Evolutionary conservation across 2,329 filamentous ascomycete species (phyloP).

Genomic region (Colletotrichum truncatum): DNA sequence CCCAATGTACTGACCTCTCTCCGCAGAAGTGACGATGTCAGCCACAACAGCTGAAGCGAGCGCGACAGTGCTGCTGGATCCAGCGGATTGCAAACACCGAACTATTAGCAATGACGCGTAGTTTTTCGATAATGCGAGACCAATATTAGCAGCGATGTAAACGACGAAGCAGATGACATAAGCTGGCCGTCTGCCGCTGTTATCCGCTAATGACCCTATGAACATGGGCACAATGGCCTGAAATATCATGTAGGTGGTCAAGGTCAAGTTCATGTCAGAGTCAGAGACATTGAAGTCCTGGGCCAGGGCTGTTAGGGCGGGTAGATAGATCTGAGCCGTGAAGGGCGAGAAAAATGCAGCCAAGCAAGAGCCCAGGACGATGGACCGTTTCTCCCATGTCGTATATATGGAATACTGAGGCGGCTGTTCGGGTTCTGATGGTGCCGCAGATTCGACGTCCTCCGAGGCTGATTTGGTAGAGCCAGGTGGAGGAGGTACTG

Average conservation of each 20-base stretch:
- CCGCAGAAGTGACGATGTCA: slow-evolving; percentile 67
- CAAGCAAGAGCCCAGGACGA: slow-evolving; percentile 49
- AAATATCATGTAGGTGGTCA: slow-evolving; percentile 67
- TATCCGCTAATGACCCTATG: slow-evolving; percentile 55
- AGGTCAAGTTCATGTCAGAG: slow-evolving; percentile 57
- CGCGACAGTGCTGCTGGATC: slow-evolving; percentile 68
- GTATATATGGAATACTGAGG: slow-evolving; percentile 49
- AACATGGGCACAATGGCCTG: slow-evolving; percentile 66
- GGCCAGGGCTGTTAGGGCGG: slow-evolving; percentile 59
- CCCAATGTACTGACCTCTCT: slow-evolving; percentile 48
- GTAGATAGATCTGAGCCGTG: slow-evolving; percentile 63
- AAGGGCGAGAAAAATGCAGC: slow-evolving; percentile 56
- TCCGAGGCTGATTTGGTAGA: slow-evolving; percentile 5
- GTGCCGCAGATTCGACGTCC: slow-evolving; percentile 17
- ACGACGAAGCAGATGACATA: slow-evolving; percentile 47
- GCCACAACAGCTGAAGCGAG: slow-evolving; percentile 71
- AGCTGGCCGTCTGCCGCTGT: slow-evolving; percentile 46
- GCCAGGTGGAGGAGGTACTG: background rate
- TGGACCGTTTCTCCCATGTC: slow-evolving; percentile 48
- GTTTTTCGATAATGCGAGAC: slow-evolving; percentile 60
- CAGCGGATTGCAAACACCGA: slow-evolving; percentile 62
- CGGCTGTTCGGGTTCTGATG: background rate
- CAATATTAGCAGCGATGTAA: slow-evolving; percentile 49
- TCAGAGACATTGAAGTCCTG: slow-evolving; percentile 53
- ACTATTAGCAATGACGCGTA: slow-evolving; percentile 64